A percentile compares a stretch with the other conserved stretches of the same genome.
Evolutionary conservation across 2,329 filamentous ascomycete species (phyloP).

Genomic region (Aspergillus viridinutans): DNA sequence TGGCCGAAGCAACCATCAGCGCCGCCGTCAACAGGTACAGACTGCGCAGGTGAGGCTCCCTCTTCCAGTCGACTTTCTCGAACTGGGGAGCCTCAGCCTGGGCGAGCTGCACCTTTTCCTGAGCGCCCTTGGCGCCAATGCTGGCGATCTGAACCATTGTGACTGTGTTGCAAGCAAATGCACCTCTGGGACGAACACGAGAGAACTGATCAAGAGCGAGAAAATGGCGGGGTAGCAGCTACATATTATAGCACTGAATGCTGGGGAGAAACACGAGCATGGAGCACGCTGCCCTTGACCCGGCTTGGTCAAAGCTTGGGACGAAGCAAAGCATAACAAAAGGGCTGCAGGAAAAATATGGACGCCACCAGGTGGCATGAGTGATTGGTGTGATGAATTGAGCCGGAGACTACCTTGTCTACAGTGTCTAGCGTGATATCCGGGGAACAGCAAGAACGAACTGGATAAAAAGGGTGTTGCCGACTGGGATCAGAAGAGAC

Average conservation of each 20-base stretch:
- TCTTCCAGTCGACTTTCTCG: slow-evolving; percentile 54
- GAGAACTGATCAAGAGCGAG: neutral
- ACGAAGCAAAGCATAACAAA: neutral
- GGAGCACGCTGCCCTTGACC: neutral
- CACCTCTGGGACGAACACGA: neutral
- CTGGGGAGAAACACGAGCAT: neutral
- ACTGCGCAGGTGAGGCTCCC: slow-evolving; percentile 54
- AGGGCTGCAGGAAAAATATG: neutral
- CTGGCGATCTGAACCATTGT: neutral
- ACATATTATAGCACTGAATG: neutral
- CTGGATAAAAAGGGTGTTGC: neutral
- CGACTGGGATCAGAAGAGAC: neutral
- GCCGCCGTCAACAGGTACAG: slow-evolving; percentile 53
- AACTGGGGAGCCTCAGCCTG: slow-evolving; percentile 45
- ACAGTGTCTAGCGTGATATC: neutral
- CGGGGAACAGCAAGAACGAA: neutral
- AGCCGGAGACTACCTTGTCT: neutral
- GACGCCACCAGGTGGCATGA: neutral
- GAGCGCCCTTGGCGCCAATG: neutral
- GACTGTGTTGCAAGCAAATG: neutral
- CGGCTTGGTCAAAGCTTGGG: neutral
- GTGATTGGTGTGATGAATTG: neutral
- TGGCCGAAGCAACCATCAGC: slow-evolving; percentile 58
- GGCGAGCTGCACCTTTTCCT: neutral
- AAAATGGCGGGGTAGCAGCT: neutral